These are phyloP conservation scores for Chionographis japonica DNA, from an alignment of 106 monocot genomes.

Conservation along the genomic window DNA sequence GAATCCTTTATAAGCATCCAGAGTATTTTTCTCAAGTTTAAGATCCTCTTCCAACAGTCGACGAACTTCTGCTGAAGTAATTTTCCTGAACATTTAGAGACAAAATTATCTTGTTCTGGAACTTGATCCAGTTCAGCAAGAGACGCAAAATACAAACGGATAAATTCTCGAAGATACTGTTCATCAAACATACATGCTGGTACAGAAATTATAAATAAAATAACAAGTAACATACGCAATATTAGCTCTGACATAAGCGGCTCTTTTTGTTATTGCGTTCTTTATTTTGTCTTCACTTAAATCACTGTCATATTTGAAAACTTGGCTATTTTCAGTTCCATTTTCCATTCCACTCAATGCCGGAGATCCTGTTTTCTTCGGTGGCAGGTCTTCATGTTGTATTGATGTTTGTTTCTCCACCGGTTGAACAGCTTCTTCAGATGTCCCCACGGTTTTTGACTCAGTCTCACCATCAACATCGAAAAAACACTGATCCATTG, in stretches of 20 bases:
- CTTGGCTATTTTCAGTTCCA: slow-evolving; percentile 11
- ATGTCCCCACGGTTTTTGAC: slow-evolving; percentile 19
- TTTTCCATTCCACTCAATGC: slow-evolving; percentile 10
- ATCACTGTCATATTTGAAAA: slow-evolving; percentile 10
- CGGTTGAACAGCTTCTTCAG: slow-evolving; percentile 3
- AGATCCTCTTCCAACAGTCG: slow-evolving; percentile 85
- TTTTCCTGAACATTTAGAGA: slow-evolving; percentile 45
- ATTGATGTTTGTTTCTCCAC: slow-evolving; percentile 9
- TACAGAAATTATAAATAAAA: not conserved
- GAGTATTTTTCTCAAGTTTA: slow-evolving; percentile 53
- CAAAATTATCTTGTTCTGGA: slow-evolving; percentile 4
- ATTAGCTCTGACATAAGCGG: slow-evolving; percentile 59
- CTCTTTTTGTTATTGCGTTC: slow-evolving; percentile 61
- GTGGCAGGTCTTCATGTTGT: slow-evolving; percentile 1
- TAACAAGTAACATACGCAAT: slow-evolving; percentile 45
- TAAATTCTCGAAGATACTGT: not conserved
- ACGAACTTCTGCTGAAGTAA: slow-evolving; percentile 67
- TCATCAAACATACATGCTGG: too few species aligned
- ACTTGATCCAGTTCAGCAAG: not conserved
- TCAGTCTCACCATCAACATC: slow-evolving; percentile 23
- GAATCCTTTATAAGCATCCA: slow-evolving; percentile 75
- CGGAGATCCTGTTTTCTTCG: slow-evolving; percentile 23
- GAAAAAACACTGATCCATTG: slow-evolving; percentile 48
- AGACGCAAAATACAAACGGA: not conserved
- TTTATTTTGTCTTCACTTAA: slow-evolving; percentile 65